Conservation (phyloP, 2,329 filamentous ascomycete species). For the Incumbomyces lentus region DNA sequence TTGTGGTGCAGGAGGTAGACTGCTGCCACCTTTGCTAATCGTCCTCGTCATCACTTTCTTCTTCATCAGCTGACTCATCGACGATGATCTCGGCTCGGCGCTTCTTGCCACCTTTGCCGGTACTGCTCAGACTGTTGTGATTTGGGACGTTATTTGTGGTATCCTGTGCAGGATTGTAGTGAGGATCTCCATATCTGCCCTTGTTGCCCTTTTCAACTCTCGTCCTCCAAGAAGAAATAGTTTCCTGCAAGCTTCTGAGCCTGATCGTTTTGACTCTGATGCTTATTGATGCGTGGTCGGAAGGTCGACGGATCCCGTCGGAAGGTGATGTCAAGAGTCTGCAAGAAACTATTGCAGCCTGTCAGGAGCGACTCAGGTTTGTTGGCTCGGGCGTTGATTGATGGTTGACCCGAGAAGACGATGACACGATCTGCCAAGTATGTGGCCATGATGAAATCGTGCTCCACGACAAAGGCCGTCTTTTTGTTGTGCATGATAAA, state of each 20-base stretch:
- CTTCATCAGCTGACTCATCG: slow-evolving; percentile 3
- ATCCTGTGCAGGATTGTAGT: slow-evolving; percentile 28
- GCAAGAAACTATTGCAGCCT: slow-evolving; percentile 91
- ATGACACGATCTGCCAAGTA: slow-evolving; percentile 88
- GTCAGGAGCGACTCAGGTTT: slow-evolving; percentile 83
- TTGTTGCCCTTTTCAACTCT: slow-evolving; percentile 50
- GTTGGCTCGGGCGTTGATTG: slow-evolving; percentile 78
- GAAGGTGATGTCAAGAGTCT: slow-evolving; percentile 97
- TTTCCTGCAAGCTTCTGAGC: slow-evolving; percentile 92
- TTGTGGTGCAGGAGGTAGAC: slow-evolving; percentile 7
- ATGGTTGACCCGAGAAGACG: slow-evolving; percentile 92
- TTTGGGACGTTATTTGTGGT: slow-evolving; percentile 24
- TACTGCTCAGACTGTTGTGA: slow-evolving; percentile 32
- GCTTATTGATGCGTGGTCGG: slow-evolving; percentile 97
- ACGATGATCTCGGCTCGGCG: slow-evolving; percentile 13
- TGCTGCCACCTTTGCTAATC: slow-evolving; percentile 2
- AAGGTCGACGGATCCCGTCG: slow-evolving; percentile 92
- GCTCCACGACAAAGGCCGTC: slow-evolving; percentile 97
- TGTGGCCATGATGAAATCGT: slow-evolving; percentile 97
- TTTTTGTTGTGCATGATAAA: slow-evolving; percentile 99
- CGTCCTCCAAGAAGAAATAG: slow-evolving; percentile 96
- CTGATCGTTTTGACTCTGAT: slow-evolving; percentile 88
- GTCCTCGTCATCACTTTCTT: slow-evolving; percentile 7
- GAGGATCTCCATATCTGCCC: slow-evolving; percentile 13
- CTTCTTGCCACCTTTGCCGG: slow-evolving; percentile 30